Evolutionary conservation across 495 filamentous ascomycete species (phyloP).

Genomic region (Xanthoparmelia taractica): DNA sequence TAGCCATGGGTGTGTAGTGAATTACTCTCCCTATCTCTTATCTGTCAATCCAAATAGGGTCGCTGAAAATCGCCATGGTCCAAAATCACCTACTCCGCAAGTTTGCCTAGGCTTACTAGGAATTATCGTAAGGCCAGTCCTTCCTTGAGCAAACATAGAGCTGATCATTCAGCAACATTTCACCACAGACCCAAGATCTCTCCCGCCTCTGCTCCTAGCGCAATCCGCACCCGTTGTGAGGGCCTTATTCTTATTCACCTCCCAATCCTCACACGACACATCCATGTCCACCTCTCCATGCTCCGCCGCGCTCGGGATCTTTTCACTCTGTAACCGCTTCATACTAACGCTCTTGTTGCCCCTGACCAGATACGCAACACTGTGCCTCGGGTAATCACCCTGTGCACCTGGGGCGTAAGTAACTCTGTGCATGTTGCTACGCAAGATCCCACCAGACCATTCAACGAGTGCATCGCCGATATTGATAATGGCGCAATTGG

Average conservation of each 20-base stretch:
- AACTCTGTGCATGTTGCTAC: conserved; percentile 34
- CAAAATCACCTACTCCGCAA: background rate
- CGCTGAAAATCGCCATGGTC: background rate
- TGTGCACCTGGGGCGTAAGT: conserved; percentile 34
- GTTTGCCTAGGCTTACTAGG: background rate
- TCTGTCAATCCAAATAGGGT: no score
- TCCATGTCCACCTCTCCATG: background rate
- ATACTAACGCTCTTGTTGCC: conserved; percentile 23
- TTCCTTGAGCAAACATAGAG: background rate
- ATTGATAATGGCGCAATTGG: conserved; percentile 35
- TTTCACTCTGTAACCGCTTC: conserved; percentile 7
- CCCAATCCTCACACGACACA: background rate
- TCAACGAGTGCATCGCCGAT: conserved; percentile 37
- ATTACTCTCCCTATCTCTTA: no score
- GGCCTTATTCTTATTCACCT: background rate
- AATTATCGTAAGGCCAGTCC: no score
- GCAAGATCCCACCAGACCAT: conserved; percentile 34
- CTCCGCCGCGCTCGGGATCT: background rate
- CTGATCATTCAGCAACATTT: background rate
- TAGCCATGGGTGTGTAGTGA: no score
- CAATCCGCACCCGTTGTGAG: conserved; percentile 1
- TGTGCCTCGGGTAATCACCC: conserved; percentile 25
- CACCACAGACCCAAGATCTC: background rate
- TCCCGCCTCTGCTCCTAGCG: background rate
- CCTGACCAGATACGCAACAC: conserved; percentile 33